Conservation (phyloP, 495 filamentous ascomycete species). For the Talaromyces wortmannii region DNA sequence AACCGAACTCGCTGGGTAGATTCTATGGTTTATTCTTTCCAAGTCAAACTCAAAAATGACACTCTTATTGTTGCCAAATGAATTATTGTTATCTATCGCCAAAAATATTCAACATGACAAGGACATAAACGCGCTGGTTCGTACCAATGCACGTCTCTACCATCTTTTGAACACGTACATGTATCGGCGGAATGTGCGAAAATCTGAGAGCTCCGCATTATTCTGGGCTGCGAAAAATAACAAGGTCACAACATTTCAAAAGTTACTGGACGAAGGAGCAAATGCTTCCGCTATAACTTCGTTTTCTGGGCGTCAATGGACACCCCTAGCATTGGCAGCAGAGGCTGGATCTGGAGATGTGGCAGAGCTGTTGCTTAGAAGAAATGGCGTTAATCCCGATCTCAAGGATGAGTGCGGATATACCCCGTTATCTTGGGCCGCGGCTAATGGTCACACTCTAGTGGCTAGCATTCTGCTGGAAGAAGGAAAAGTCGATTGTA, state of each 20-base stretch:
- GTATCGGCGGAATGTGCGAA: constrained; percentile 14
- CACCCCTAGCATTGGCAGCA: no score
- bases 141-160: constrained; percentile 14
- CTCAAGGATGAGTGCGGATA: no score
- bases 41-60: neutral
- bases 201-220: constrained; percentile 13
- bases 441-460: no score
- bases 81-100: constrained; percentile 16
- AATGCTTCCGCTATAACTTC: neutral
- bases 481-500: no score
- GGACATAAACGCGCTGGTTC: constrained; percentile 19
- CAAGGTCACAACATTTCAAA: neutral
- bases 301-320: no score
- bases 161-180: constrained; percentile 15
- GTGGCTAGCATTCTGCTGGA: no score
- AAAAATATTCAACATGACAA: constrained; percentile 12
- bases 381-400: no score
- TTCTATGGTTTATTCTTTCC: no score
- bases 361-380: no score
- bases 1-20: no score
- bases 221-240: constrained; percentile 14
- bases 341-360: no score
- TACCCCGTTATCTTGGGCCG: no score
- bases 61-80: constrained; percentile 12
- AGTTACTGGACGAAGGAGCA: neutral